Conservation (phyloP, 768 basidiomycete species). For the Peribolospora kevripleyi region DNA sequence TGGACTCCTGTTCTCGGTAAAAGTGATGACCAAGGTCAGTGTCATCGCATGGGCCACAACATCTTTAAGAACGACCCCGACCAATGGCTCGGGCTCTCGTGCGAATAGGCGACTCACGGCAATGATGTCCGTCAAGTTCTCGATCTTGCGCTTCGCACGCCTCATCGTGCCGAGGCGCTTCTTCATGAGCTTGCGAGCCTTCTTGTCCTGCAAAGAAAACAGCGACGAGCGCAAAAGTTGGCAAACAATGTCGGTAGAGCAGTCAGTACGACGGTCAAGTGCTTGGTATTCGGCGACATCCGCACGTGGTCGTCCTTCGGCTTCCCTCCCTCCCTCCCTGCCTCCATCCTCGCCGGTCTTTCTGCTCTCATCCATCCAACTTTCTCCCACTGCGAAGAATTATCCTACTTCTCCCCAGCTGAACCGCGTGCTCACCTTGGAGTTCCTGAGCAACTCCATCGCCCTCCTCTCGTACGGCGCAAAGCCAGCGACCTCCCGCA, state of each 20-base stretch:
- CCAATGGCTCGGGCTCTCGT: too few relatives aligned
- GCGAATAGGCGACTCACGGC: constrained; percentile 11
- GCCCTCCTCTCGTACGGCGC: constrained; percentile 93
- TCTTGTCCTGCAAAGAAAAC: constrained; percentile 53
- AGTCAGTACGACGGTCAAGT: too few relatives aligned
- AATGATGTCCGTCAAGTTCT: constrained; percentile 78
- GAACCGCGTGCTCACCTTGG: constrained; percentile 2
- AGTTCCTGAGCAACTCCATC: constrained; percentile 42
- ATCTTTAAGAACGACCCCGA: too few relatives aligned
- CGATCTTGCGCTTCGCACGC: constrained; percentile 95
- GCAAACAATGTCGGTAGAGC: not conserved
- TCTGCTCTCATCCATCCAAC: too few relatives aligned
- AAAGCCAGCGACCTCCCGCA: constrained; percentile 94
- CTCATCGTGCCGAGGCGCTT: constrained; percentile 98
- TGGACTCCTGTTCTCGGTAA: too few relatives aligned
- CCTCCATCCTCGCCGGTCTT: too few relatives aligned
- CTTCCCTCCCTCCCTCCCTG: too few relatives aligned
- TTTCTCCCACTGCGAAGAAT: too few relatives aligned
- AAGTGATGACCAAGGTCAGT: too few relatives aligned
- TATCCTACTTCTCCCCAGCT: not conserved
- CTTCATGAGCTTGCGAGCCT: constrained; percentile 96
- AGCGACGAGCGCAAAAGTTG: not conserved
- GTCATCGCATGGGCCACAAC: too few relatives aligned
- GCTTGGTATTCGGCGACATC: too few relatives aligned
- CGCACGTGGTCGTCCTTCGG: too few relatives aligned